Evolutionary conservation across 2,329 filamentous ascomycete species (phyloP), one percentile per base, ranked within the genome.

Genomic region (Trichoderma endophyticum): DNA sequence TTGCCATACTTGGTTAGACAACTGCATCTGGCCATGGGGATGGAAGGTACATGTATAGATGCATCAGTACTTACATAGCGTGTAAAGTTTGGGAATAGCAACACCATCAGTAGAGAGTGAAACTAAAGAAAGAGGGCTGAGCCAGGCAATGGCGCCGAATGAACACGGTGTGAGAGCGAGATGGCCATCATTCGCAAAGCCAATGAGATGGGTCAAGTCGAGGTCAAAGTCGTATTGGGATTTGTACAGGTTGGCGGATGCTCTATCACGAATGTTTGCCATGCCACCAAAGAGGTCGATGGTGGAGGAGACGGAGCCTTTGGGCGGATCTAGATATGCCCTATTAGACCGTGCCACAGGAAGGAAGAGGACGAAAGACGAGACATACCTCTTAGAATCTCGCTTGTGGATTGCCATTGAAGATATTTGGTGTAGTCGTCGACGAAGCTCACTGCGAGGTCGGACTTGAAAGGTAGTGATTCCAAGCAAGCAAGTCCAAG

Each of bases 71-170:
- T 36, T 24, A 71, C 68, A 18, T 4, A 51, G 32, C 14, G 71
- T 59, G 48, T 69, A 74, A 18, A 73, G 26, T 51, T 77, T 74
- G 2, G 78, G 78, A 6, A 77, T 74, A 6, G 76, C 75, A n/a
- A 81, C 73, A 6, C 81, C 79, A 36, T 82, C 80, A 32, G 75
- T 56, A 2, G 73, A 75, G 14, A 75, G 36, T 14, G 74, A 74
- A 15, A 51, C 57, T 21, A 74, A 39, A 4, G 26, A 12, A 54
- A 21, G 18, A 9, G 28, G 14, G 7, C 32, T 64, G 8, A 11
- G 1, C 14, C 72, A 72, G 1, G 2, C 3, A 15, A 74, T 61
- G 15, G 66, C 32, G 39, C 39, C 15, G 4, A 71, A 14, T 15
- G 72, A 64, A 39, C 73, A 74, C 28, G 62, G 54, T 1, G 3